Base-by-base conservation (phyloP, 2,329 filamentous ascomycete genomes). In the Cadophora luteo-olivacea region DNA sequence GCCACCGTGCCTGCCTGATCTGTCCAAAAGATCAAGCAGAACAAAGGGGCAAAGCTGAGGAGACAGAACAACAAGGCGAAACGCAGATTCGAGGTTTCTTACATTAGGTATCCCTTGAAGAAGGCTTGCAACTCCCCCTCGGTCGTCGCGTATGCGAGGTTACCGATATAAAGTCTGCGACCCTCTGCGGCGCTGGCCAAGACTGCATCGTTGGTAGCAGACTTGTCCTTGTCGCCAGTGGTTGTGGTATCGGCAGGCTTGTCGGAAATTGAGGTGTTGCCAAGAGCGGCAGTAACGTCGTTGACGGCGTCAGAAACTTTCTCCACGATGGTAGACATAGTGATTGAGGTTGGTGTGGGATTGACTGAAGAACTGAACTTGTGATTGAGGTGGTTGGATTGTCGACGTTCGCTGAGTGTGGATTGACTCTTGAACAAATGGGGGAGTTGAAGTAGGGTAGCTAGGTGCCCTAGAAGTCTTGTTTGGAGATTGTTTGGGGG, bases 51-150 rank as follows among this genome's bases (percentile, higher is more conserved):
- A 62, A 49, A 62, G 19, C 60, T 32, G 60, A 51, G 16, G 41
- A n/a, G 60, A 14, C 9, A 24, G 60, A 62, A 49, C 22, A 4
- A 14, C 4, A 32, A 32, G 60, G 19, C 41, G 29, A 12, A 54
- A 61, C 36, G 61, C 8, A 19, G 52, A 29, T 54, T 25, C 48
- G 32, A 9, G 11, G 22, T 9, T 29, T 92, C 95, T 89, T 89
- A 99, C 96, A 99, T 93, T 87, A 96, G 92, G 89, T 97, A 98
- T 84, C 91, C 92, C 89, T 96, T 95, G 92, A 99, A 99, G 89
- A 99, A 99, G 79, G 96, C 92, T 89, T 97, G 97, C 89, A 99
- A 93, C 91, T 97, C 94, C 91, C 92, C 96, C 92, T 98, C 96
- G 83, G 94, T 97, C 91, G 96, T 98, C 91, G 95, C 94, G 84